Evolutionary conservation across 768 basidiomycete species (phyloP).

Genomic region (Lactifluus pinguis): DNA sequence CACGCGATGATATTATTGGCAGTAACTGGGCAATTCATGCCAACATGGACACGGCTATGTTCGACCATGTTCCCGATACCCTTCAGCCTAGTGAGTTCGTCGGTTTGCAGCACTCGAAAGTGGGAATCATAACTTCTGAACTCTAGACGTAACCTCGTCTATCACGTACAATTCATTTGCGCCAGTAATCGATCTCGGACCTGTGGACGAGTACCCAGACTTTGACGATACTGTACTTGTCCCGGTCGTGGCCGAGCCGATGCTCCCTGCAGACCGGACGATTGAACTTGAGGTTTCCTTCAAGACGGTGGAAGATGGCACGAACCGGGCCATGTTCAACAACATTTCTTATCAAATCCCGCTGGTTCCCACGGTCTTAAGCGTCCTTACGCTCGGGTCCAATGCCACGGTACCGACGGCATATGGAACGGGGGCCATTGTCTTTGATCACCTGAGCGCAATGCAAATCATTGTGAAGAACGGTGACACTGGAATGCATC

Average conservation of each 20-base stretch:
- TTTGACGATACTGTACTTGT: conserved; percentile 62
- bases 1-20: conserved; percentile 69
- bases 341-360: conserved; percentile 58
- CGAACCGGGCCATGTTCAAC: conserved; percentile 76
- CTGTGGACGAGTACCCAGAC: conserved; percentile 47
- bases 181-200: conserved; percentile 42
- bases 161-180: conserved; percentile 61
- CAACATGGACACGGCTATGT: conserved; percentile 87
- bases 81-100: conserved; percentile 61
- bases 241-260: conserved; percentile 46
- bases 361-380: conserved; percentile 68
- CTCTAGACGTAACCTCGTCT: conserved; percentile 69
- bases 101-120: not conserved
- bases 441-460: conserved; percentile 66
- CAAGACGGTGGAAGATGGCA: conserved; percentile 79
- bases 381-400: conserved; percentile 62
- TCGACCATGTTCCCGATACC: conserved; percentile 65
- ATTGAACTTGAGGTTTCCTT: conserved; percentile 69
- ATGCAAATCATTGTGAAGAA: conserved; percentile 74
- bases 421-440: conserved; percentile 75
- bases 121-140: not conserved
- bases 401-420: conserved; percentile 56
- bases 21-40: conserved; percentile 86
- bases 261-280: conserved; percentile 43
- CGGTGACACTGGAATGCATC: conserved; percentile 65